Percentiles rank a stretch among this genome's conserved stretches.
Evolutionary conservation across 2,329 filamentous ascomycete genomes (phyloP).

Genomic region (Sclerotinia borealis): DNA sequence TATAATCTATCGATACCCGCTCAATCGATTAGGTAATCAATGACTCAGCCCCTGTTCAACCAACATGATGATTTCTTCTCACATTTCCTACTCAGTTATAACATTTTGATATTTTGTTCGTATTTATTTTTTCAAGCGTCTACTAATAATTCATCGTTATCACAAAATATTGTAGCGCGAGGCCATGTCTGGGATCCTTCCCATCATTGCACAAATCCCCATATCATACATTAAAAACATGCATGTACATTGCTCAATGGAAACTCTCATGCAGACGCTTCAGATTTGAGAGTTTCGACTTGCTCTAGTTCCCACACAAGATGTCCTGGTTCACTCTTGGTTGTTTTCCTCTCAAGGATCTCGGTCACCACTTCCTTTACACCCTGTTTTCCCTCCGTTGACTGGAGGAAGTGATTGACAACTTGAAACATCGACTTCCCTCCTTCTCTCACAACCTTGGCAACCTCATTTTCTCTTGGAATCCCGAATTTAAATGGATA

Average conservation of each 20-base stretch:
- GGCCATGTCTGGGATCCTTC: conserved; percentile 13
- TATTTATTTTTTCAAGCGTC: conserved; percentile 20
- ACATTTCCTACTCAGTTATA: too few relatives aligned
- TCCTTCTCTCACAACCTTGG: conserved; percentile 38
- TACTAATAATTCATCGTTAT: conserved; percentile 17
- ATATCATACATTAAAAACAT: conserved; percentile 14
- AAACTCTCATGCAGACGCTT: neutral
- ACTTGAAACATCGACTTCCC: conserved; percentile 49
- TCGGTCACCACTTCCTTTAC: conserved; percentile 63
- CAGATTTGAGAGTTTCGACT: neutral
- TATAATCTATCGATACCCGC: conserved; percentile 17
- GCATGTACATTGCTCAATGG: conserved; percentile 5
- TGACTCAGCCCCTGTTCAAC: conserved; percentile 24
- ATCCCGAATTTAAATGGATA: conserved; percentile 69
- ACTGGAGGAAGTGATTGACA: conserved; percentile 54
- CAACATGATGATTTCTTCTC: conserved; percentile 24
- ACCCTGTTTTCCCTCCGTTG: conserved; percentile 59
- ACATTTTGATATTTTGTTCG: neutral
- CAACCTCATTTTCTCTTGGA: conserved; percentile 62
- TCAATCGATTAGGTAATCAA: conserved; percentile 25
- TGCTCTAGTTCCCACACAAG: conserved; percentile 22
- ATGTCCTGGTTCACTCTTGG: conserved; percentile 28
- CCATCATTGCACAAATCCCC: conserved; percentile 19
- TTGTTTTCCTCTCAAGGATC: conserved; percentile 47
- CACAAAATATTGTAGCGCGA: conserved; percentile 2